Conservation (phyloP, 768 basidiomycete species). For the Podaxis carcinomalis region DNA sequence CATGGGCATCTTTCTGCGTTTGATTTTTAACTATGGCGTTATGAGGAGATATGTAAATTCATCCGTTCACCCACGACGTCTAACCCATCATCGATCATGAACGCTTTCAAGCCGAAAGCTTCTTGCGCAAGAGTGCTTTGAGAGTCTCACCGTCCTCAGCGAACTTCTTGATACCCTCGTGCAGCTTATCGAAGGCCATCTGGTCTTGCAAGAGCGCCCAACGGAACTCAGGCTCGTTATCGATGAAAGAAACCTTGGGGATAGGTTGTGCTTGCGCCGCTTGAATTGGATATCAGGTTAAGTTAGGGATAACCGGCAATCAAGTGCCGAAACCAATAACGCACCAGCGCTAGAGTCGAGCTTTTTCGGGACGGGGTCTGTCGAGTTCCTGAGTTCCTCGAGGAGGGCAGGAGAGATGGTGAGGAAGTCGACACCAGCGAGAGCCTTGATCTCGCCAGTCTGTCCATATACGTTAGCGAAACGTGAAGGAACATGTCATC, state of each 20-base stretch:
- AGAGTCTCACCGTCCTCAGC: constrained; percentile 92
- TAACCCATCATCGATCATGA: not conserved
- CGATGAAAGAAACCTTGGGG: constrained; percentile 77
- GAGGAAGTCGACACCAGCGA: constrained; percentile 96
- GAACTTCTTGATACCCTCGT: constrained; percentile 98
- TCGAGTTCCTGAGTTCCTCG: constrained; percentile 87
- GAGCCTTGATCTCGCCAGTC: constrained; percentile 88
- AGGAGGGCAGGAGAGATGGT: constrained; percentile 91
- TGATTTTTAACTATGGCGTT: not conserved
- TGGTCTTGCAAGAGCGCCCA: constrained; percentile 88
- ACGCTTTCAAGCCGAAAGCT: constrained; percentile 45
- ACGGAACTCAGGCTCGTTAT: constrained; percentile 96
- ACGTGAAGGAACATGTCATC: not conserved
- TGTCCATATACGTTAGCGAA: constrained; percentile 23
- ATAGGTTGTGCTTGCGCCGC: constrained; percentile 58
- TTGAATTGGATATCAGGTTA: constrained; percentile 17
- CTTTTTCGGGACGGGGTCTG: constrained; percentile 75
- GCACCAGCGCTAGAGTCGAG: constrained; percentile 63
- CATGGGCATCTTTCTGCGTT: not conserved
- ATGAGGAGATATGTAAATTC: not conserved
- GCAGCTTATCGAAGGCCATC: constrained; percentile 99
- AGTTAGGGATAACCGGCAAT: constrained; percentile 10
- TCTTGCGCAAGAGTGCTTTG: constrained; percentile 74
- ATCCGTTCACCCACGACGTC: not conserved
- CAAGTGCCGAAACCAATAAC: constrained; percentile 19